phyloP scores from a whole-genome alignment of 495 filamentous ascomycete genomes.

The Neurospora intermedia region DNA sequence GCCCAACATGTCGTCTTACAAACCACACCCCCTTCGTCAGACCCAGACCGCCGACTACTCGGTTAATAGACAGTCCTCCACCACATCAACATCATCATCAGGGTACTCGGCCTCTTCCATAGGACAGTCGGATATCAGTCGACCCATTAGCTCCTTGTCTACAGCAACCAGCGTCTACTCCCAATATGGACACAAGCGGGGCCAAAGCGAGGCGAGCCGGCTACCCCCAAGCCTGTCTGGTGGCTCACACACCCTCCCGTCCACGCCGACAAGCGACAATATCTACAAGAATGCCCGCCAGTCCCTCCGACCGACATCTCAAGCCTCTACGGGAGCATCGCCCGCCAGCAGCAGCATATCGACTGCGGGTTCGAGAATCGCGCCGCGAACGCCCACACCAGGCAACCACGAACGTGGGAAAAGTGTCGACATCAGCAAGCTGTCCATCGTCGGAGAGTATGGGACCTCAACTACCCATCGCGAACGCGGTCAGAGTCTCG shows the following conservation, averaged over 20 bases:
- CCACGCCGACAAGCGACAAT: constrained; percentile 38
- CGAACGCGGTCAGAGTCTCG: constrained; percentile 40
- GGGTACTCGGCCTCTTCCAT: constrained; percentile 60
- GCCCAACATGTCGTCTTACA: constrained; percentile 30
- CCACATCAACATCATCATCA: constrained; percentile 67
- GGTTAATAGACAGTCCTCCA: constrained; percentile 64
- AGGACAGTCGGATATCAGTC: constrained; percentile 51
- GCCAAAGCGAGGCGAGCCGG: constrained; percentile 57
- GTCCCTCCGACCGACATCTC: constrained; percentile 67
- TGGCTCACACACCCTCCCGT: constrained; percentile 27
- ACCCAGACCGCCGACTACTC: constrained; percentile 53
- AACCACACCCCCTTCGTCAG: constrained; percentile 48
- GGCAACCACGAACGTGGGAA: constrained; percentile 35
- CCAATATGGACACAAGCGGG: constrained; percentile 56
- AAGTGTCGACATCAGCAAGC: constrained; percentile 39
- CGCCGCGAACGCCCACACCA: background rate
- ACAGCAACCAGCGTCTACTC: constrained; percentile 54
- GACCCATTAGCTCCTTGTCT: constrained; percentile 61
- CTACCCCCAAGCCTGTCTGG: constrained; percentile 30
- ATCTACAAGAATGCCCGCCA: constrained; percentile 63
- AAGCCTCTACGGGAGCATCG: constrained; percentile 43
- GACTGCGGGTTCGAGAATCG: constrained; percentile 3
- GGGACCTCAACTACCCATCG: constrained; percentile 15
- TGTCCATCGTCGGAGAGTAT: constrained; percentile 28
- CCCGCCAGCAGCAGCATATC: constrained; percentile 15